Conservation (phyloP, 148 eudicot species). For the Rhododendron simsii region DNA sequence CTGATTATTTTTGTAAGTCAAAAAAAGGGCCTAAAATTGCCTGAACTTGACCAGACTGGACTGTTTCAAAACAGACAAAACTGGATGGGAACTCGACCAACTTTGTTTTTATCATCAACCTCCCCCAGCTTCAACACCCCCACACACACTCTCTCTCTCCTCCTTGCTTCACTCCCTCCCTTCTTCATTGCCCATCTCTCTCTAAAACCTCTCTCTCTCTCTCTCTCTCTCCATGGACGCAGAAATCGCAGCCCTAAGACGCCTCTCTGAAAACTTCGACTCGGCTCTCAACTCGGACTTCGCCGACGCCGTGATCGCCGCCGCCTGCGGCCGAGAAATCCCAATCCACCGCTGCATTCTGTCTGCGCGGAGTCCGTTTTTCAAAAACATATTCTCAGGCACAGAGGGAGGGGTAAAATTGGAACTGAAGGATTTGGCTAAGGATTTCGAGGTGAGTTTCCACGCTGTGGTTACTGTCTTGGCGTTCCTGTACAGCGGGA, state of each 20-base stretch:
- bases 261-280: constrained; percentile 59
- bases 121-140: too few species aligned
- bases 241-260: constrained; percentile 38
- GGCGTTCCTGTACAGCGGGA: constrained; percentile 66
- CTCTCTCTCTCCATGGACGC: constrained; percentile 8
- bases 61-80: too few species aligned
- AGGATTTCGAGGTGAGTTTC: constrained; percentile 53
- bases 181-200: background rate
- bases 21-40: too few species aligned
- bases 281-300: constrained; percentile 23
- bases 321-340: too few species aligned
- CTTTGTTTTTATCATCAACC: too few species aligned
- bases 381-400: constrained; percentile 25
- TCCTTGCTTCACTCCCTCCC: background rate
- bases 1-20: too few species aligned
- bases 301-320: constrained; percentile 58
- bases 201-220: background rate
- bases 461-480: constrained; percentile 63
- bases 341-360: too few species aligned
- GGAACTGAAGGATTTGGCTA: constrained; percentile 51
- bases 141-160: background rate
- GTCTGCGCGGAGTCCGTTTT: background rate
- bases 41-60: too few species aligned
- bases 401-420: constrained; percentile 35
- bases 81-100: too few species aligned